Evolutionary conservation across 2,329 filamentous ascomycete genomes (phyloP).

Genomic region (Scleromitrula shiraiana): DNA sequence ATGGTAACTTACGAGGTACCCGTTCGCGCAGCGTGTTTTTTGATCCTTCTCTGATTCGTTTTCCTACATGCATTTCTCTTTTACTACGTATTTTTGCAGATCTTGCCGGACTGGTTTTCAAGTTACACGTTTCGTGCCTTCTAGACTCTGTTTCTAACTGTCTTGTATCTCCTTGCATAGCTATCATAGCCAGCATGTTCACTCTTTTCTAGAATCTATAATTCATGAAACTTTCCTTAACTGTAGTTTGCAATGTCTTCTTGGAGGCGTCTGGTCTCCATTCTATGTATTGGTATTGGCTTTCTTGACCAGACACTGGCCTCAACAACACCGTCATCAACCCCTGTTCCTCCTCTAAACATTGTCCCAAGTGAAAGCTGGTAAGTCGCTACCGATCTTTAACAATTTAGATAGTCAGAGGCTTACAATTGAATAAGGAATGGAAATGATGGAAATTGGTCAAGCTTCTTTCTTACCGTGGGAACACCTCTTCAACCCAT

Average conservation of each 20-base stretch:
- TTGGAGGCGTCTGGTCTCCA: conserved; percentile 5
- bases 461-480: conserved; percentile 50
- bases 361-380: conserved; percentile 8
- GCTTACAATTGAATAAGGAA: conserved; percentile 5
- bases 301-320: conserved; percentile 2
- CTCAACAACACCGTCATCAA: conserved; percentile 2
- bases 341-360: conserved; percentile 6
- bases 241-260: conserved; percentile 8
- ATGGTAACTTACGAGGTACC: neutral
- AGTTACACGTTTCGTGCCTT: conserved; percentile 3
- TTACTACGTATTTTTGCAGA: neutral
- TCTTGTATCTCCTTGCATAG: conserved; percentile 1
- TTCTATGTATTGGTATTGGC: conserved; percentile 2
- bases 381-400: conserved; percentile 4
- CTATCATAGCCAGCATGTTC: conserved; percentile 8
- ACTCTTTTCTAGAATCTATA: conserved; percentile 3
- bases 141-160: neutral
- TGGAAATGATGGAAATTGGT: conserved; percentile 57
- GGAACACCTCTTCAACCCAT: conserved; percentile 3
- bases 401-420: neutral
- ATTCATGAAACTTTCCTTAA: conserved; percentile 8
- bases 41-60: conserved; percentile 6
- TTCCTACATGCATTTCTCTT: conserved; percentile 6
- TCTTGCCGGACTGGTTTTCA: conserved; percentile 3
- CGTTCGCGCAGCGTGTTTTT: conserved; percentile 1